Base-by-base conservation (phyloP, 1,284 basidiomycete species). In the Coniferiporia sulphurascens region DNA sequence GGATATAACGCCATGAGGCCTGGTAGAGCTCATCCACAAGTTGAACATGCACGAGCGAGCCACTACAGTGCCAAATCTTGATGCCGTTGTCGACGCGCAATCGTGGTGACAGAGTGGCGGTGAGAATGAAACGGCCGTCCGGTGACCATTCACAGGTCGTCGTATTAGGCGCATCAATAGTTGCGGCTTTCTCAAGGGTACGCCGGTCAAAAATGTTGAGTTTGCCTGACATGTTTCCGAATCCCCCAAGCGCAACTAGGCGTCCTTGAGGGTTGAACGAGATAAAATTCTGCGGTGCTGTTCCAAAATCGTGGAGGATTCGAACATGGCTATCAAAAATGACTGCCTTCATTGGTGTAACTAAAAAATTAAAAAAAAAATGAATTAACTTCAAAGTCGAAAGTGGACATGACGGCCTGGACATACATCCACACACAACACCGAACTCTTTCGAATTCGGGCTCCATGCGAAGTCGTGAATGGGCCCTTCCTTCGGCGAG, bases 361-460 rank as follows among this genome's bases (percentile, higher is more conserved):
- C 91, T 94, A 65, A 8, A 6, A 10, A 46, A n/a, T n/a, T n/a
- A n/a, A 53, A 12, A 62, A 12, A 41, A 53, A 3, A 55, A 48
- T 55, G 38, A 63, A 52, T 45, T n/a, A 46, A 55, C 34, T 19
- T 45, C 0, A 7, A 44, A 15, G 32, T 48, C 15, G 41, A 53
- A 3, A 0, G 19, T 22, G 51, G 27, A 12, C 36, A 27, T 27
- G 27, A 15, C 15, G 38, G 15, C 15, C 38, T 12, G 38, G 15
- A 82, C 92, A 73, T 68, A 94, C 92, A 98, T 66, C 96, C 95
- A 71, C 98, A 98, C 51, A 95, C 88, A 41, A 98, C 95, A 61
- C 87, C 86, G 69, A 98, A 99, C 73, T 99, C 96, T 71, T 95
- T 93, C 57, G 91, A 93, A 68, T 94, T 97, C n/a, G 96, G 95